A percentile compares a stretch with the other conserved stretches of the same genome.
These are phyloP conservation scores for Suillus hirtellus DNA, from an alignment of 768 basidiomycete genomes.

Conservation along the genomic window DNA sequence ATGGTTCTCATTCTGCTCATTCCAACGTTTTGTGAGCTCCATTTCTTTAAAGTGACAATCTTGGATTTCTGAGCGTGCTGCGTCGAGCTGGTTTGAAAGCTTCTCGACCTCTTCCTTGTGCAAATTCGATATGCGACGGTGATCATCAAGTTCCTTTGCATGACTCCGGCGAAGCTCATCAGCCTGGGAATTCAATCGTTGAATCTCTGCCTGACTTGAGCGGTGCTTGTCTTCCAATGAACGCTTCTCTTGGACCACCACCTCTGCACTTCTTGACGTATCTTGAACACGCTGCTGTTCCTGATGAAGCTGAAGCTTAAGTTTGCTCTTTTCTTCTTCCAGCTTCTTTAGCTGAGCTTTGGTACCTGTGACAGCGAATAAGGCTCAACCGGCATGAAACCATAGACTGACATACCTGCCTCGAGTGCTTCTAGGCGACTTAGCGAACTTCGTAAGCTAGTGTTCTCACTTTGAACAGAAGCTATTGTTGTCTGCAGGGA, in stretches of 20 bases:
- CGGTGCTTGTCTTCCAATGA: constrained; percentile 20
- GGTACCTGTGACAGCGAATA: not conserved
- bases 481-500: not conserved
- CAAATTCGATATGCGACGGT: not conserved
- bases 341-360: constrained; percentile 5
- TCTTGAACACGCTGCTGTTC: constrained; percentile 12
- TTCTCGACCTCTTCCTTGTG: constrained; percentile 11
- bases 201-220: constrained; percentile 19
- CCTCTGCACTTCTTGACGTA: constrained; percentile 12
- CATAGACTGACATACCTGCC: constrained; percentile 23
- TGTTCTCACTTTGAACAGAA: constrained; percentile 1
- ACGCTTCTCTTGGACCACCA: constrained; percentile 25
- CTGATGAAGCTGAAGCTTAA: constrained; percentile 24
- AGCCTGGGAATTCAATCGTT: constrained; percentile 15
- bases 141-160: constrained; percentile 3
- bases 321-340: constrained; percentile 24
- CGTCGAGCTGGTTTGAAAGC: constrained; percentile 18
- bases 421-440: not conserved
- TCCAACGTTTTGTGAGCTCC: constrained; percentile 20
- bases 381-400: not conserved
- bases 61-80: constrained; percentile 22
- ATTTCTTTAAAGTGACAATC: constrained; percentile 18
- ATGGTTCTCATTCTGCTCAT: constrained; percentile 50
- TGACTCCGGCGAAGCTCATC: constrained; percentile 16
- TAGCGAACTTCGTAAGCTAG: not conserved